These are phyloP conservation scores for Saccharomycopsis sp. DNA, from an alignment of 805 yeast genomes.

Conservation along the genomic window DNA sequence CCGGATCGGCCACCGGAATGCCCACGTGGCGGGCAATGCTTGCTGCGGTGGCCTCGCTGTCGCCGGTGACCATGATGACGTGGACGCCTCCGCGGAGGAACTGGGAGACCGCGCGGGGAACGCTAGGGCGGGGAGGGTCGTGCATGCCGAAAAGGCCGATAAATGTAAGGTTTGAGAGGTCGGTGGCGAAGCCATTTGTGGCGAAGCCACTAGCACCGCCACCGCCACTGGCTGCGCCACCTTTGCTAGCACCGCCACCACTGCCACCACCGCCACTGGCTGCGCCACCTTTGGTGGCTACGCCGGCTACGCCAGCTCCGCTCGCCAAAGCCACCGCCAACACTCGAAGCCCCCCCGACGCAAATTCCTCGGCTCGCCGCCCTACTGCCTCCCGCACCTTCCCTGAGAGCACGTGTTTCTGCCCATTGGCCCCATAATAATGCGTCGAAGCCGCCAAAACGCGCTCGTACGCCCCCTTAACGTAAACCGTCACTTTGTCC, in stretches of 20 bases:
- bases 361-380: conserved; percentile 56
- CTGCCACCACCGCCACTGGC: conserved; percentile 22
- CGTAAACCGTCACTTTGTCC: conserved; percentile 52
- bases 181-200: too few species aligned
- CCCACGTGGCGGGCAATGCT: conserved; percentile 88
- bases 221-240: conserved; percentile 24
- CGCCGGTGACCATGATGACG: conserved; percentile 98
- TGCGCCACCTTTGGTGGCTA: too few species aligned
- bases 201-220: conserved; percentile 25
- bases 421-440: neutral
- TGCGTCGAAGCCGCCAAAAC: conserved; percentile 38
- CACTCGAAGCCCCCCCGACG: conserved; percentile 80
- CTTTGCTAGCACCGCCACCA: conserved; percentile 26
- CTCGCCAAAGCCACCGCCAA: conserved; percentile 64
- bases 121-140: conserved; percentile 95
- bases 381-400: conserved; percentile 37
- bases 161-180: conserved; percentile 60
- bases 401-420: conserved; percentile 44
- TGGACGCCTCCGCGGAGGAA: conserved; percentile 91
- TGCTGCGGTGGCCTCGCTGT: conserved; percentile 77
- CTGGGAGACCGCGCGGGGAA: conserved; percentile 63
- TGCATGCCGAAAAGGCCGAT: conserved; percentile 92
- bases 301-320: conserved; percentile 28
- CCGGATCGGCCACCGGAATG: conserved; percentile 62
- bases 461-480: conserved; percentile 88